phyloP scores from a whole-genome alignment of 1,284 basidiomycete species.

The Cystobasidiaceae sp. region DNA sequence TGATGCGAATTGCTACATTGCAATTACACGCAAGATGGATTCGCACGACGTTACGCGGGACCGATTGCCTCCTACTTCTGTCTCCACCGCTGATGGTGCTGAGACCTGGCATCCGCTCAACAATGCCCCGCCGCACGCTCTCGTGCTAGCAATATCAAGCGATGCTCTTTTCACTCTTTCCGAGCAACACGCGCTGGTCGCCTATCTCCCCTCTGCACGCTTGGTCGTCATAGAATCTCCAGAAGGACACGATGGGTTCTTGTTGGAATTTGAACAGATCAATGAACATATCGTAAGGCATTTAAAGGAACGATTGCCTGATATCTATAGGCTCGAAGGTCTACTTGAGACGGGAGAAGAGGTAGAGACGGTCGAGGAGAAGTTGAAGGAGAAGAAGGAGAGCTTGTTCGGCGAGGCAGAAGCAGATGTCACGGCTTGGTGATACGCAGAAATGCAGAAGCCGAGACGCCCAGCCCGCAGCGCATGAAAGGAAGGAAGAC shows the following conservation, averaged over 20 bases:
- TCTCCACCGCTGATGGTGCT: no score
- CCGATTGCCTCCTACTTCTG: conserved; percentile 27
- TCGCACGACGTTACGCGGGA: conserved; percentile 78
- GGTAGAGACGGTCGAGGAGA: conserved; percentile 49
- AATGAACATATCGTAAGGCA: conserved; percentile 69
- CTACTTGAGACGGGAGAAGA: conserved; percentile 48
- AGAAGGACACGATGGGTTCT: conserved; percentile 95
- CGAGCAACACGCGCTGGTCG: conserved; percentile 76
- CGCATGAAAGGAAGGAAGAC: no score
- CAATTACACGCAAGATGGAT: conserved; percentile 94
- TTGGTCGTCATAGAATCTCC: conserved; percentile 58
- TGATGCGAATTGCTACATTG: conserved; percentile 95
- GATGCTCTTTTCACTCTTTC: conserved; percentile 86
- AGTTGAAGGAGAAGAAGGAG: conserved; percentile 72
- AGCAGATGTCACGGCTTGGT: conserved; percentile 79
- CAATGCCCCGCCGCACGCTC: conserved; percentile 66
- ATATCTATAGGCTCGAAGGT: conserved; percentile 55
- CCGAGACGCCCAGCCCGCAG: no score
- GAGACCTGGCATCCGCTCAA: conserved; percentile 54
- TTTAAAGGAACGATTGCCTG: conserved; percentile 65
- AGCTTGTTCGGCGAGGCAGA: conserved; percentile 92
- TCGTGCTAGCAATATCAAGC: conserved; percentile 82
- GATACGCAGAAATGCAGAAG: no score
- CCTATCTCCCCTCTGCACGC: conserved; percentile 69
- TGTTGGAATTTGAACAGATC: conserved; percentile 89